Percentiles rank a stretch among this genome's conserved stretches.
Conservation (phyloP, 1,284 basidiomycete species). For the Agaricales sp. region DNA sequence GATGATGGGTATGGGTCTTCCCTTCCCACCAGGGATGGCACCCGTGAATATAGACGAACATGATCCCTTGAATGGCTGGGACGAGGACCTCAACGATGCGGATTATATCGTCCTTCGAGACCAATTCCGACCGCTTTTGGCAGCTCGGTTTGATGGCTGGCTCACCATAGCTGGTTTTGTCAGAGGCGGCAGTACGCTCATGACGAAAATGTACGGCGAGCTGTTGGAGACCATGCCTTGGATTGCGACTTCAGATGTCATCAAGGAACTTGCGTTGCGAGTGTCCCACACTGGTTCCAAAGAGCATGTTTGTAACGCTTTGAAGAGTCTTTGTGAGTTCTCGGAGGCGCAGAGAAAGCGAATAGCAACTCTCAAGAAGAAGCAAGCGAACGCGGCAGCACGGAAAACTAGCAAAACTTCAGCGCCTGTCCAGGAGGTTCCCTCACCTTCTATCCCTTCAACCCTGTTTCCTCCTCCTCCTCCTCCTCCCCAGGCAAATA, state of each 20-base stretch:
- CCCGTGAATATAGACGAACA: background rate
- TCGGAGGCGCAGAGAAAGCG: background rate
- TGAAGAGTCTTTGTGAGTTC: background rate
- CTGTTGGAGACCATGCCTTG: background rate
- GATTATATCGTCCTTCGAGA: background rate
- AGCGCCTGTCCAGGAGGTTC: too few species aligned
- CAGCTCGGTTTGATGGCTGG: background rate
- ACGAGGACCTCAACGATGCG: background rate
- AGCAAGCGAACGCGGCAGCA: background rate
- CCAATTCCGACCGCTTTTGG: background rate
- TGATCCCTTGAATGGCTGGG: background rate
- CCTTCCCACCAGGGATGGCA: background rate
- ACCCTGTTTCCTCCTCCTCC: background rate
- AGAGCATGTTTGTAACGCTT: background rate
- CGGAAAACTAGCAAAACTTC: background rate
- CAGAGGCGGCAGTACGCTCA: background rate
- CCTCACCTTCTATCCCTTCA: background rate
- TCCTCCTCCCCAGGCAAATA: background rate
- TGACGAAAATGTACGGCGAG: background rate
- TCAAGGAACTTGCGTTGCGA: background rate
- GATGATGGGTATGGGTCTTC: slow-evolving; percentile 42
- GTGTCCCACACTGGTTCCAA: background rate
- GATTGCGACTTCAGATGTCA: background rate
- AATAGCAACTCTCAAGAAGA: background rate
- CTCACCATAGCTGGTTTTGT: background rate